Evolutionary conservation across 176 grass and related monocot species (phyloP).

Genomic region (Oryza nivara): DNA sequence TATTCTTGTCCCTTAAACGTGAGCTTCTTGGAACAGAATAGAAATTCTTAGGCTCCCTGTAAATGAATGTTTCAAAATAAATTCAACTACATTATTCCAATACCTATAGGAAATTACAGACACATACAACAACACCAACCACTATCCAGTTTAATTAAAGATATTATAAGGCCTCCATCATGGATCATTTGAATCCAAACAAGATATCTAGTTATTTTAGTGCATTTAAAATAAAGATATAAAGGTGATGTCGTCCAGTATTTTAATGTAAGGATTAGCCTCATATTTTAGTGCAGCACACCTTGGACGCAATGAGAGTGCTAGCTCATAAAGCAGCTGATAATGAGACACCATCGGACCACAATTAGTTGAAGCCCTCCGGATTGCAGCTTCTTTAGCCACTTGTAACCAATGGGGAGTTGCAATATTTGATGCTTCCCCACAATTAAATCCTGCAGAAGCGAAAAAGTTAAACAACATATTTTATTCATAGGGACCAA

Average conservation of each 20-base stretch:
- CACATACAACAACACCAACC: conserved; percentile 10
- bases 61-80: conserved; percentile 35
- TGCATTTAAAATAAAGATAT: conserved; percentile 26
- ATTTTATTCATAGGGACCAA: conserved; percentile 19
- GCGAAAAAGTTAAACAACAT: conserved; percentile 43
- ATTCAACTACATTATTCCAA: conserved; percentile 30
- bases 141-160: conserved; percentile 36
- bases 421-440: conserved; percentile 98
- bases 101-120: conserved; percentile 26
- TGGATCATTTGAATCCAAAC: neutral
- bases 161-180: conserved; percentile 18
- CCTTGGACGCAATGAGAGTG: conserved; percentile 81
- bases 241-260: conserved; percentile 20
- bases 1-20: conserved; percentile 85
- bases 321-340: conserved; percentile 95
- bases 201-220: conserved; percentile 18
- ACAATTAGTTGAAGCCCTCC: conserved; percentile 99
- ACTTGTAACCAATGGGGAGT: conserved; percentile 93
- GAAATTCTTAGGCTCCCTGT: conserved; percentile 58
- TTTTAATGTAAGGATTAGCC: conserved; percentile 5
- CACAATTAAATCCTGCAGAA: conserved; percentile 89
- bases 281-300: conserved; percentile 47
- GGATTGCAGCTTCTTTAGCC: conserved; percentile 98
- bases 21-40: conserved; percentile 77
- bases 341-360: conserved; percentile 99